phyloP scores from a whole-genome alignment of 2,329 filamentous ascomycete species.

The Fusarium udum region DNA sequence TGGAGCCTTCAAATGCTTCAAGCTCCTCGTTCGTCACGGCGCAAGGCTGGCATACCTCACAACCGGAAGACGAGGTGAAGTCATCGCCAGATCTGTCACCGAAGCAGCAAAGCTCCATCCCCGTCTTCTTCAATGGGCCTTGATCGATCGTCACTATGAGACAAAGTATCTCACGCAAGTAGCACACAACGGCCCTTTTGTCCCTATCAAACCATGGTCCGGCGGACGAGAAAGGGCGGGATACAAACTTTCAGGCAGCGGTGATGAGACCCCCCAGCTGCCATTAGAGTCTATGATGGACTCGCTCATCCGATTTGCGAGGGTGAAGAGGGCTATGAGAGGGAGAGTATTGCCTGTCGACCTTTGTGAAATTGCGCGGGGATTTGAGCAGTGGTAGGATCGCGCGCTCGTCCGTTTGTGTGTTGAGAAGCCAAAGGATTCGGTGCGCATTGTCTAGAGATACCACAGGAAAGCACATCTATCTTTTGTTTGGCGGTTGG shows the following conservation, averaged over 20 bases:
- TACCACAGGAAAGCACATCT: constrained; percentile 55
- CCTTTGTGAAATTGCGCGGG: background rate
- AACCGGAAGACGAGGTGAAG: constrained; percentile 11
- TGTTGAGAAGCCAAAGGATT: background rate
- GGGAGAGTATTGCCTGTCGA: constrained; percentile 17
- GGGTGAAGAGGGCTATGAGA: constrained; percentile 1
- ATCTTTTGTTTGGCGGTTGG: constrained; percentile 71
- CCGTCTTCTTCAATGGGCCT: constrained; percentile 29
- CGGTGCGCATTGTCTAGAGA: background rate
- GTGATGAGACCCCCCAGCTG: background rate
- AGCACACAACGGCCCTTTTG: background rate
- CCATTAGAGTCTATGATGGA: constrained; percentile 6
- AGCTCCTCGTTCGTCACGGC: constrained; percentile 29
- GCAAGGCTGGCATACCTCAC: constrained; percentile 28
- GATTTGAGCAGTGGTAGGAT: background rate
- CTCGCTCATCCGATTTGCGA: background rate
- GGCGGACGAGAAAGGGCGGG: constrained; percentile 19
- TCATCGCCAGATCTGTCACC: constrained; percentile 17
- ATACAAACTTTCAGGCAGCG: constrained; percentile 5
- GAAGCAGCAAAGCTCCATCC: constrained; percentile 23
- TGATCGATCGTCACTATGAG: constrained; percentile 30
- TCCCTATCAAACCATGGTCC: constrained; percentile 22
- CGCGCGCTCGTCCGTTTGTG: background rate
- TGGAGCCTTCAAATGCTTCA: constrained; percentile 23
- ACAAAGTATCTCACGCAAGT: constrained; percentile 1